phyloP scores from a whole-genome alignment of 129 eudicot genomes.

The Arctium lappa region DNA sequence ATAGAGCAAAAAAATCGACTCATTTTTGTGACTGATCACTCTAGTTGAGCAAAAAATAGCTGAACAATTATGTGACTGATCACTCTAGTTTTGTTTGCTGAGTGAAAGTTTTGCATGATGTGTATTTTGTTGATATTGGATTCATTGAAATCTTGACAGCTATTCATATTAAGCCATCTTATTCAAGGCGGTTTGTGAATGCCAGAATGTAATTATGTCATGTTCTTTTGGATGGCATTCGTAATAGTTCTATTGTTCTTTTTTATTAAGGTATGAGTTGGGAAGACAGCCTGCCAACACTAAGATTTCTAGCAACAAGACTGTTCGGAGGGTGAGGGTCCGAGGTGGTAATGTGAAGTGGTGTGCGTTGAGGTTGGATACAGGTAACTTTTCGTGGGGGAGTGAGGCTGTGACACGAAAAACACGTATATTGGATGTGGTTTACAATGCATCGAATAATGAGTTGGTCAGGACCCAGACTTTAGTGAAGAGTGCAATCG shows the following conservation, averaged over 20 bases:
- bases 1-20: background rate
- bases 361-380: conserved; percentile 56
- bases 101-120: background rate
- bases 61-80: background rate
- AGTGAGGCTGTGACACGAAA: conserved; percentile 60
- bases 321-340: conserved; percentile 48
- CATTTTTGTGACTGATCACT: background rate
- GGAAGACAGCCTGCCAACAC: conserved; percentile 54
- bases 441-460: conserved; percentile 43
- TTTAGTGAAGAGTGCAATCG: conserved; percentile 49
- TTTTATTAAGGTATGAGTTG: conserved; percentile 36
- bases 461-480: conserved; percentile 55
- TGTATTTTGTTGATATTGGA: background rate
- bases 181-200: background rate
- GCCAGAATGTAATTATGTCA: background rate
- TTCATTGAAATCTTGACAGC: background rate
- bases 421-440: conserved; percentile 56
- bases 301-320: conserved; percentile 51
- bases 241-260: background rate
- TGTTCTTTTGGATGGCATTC: background rate
- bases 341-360: conserved; percentile 59
- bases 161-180: background rate
- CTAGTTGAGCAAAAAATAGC: background rate
- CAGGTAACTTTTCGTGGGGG: conserved; percentile 59
- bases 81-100: background rate